Conservation (phyloP, 148 eudicot genomes). For the Nepenthes mirabilis region DNA sequence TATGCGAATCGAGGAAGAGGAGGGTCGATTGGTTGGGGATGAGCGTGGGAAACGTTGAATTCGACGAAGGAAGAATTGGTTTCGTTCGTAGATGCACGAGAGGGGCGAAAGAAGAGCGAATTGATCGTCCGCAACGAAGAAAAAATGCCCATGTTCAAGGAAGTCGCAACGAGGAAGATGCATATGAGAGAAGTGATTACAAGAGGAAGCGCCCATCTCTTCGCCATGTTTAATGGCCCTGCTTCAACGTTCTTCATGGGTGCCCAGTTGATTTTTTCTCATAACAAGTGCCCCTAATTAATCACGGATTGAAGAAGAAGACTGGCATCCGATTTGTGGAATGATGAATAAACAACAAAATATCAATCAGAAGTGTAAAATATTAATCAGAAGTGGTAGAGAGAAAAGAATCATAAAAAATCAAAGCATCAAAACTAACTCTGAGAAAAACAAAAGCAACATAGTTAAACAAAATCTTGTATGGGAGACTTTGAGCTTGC, state of each 20-base stretch:
- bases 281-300: not conserved
- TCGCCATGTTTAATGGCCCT: slow-evolving; percentile 27
- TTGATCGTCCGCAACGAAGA: slow-evolving; percentile 43
- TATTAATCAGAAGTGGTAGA: too few relatives aligned
- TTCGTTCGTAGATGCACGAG: slow-evolving; percentile 17
- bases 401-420: too few relatives aligned
- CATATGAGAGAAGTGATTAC: slow-evolving; percentile 41
- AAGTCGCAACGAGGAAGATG: slow-evolving; percentile 50
- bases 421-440: too few relatives aligned
- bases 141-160: slow-evolving; percentile 62
- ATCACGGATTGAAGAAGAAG: not conserved
- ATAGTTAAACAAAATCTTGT: too few relatives aligned
- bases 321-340: too few relatives aligned
- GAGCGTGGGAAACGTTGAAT: slow-evolving; percentile 18
- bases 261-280: not conserved
- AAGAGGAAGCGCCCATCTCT: slow-evolving; percentile 66
- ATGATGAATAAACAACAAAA: too few relatives aligned
- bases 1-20: slow-evolving; percentile 27
- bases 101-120: slow-evolving; percentile 39
- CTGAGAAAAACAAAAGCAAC: too few relatives aligned
- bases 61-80: slow-evolving; percentile 32
- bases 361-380: too few relatives aligned
- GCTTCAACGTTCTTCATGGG: not conserved
- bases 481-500: too few relatives aligned
- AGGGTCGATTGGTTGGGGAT: slow-evolving; percentile 7